Evolutionary conservation across 2,329 filamentous ascomycete genomes (phyloP).

Genomic region (Botrytis tulipae): DNA sequence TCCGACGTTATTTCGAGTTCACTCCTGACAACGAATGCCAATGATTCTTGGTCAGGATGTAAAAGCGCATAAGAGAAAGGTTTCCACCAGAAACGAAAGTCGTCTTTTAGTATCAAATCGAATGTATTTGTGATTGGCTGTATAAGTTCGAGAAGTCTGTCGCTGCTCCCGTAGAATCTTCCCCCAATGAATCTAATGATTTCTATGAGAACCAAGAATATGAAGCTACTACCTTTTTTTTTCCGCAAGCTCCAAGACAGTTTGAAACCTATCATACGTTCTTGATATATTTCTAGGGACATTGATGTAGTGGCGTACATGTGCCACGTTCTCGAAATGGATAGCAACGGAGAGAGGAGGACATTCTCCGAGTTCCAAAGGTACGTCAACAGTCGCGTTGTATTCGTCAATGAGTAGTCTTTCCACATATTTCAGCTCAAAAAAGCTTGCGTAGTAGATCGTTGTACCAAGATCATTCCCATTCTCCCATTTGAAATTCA

Average conservation of each 20-base stretch:
- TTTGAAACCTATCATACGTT: not conserved
- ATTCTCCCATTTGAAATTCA: not conserved
- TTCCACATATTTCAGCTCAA: not conserved
- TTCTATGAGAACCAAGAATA: not conserved
- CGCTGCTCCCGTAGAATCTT: too few species aligned
- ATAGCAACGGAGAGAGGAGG: not conserved
- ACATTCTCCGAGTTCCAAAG: not conserved
- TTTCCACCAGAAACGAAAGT: not conserved
- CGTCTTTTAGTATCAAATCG: not conserved
- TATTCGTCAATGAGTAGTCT: not conserved
- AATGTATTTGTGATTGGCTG: not conserved
- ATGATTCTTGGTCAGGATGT: not conserved
- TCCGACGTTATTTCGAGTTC: not conserved
- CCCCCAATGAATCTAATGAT: not conserved
- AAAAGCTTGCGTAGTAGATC: not conserved
- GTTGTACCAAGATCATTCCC: not conserved
- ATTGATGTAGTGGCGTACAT: not conserved
- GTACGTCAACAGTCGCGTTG: not conserved
- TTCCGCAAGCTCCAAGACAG: not conserved
- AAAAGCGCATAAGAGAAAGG: not conserved
- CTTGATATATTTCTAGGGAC: too few species aligned
- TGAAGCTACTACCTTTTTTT: not conserved
- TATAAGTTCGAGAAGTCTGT: accelerated
- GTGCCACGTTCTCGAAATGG: not conserved
- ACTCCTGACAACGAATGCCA: not conserved